Base-by-base conservation (phyloP, 805 yeast species). In the Candida sanyiensis region DNA sequence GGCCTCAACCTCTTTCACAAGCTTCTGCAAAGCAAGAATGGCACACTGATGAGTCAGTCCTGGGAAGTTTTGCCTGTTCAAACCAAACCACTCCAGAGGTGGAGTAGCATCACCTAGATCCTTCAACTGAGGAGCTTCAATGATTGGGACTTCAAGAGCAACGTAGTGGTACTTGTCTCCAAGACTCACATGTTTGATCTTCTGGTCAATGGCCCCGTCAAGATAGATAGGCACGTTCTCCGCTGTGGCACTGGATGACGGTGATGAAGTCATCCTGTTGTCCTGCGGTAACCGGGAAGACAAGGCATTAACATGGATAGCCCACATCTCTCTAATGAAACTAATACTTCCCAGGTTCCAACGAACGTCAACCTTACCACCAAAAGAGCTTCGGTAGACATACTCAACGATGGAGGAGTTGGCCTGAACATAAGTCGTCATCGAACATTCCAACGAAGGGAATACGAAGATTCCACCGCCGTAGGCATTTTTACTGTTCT, bases 31-130 rank as follows among this genome's bases (percentile, higher is more conserved):
- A 2, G 80, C 75, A 11, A 83, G 73, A 35, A 89, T 83, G 0
- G 80, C 77, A 44, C 75, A 66, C 57, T 87, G 90, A 56, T 93
- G 97, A 0, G 96, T 82, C 42, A 84, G 70, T 28, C 83, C 79
- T 0, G 98, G 98, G 48, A 93, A 78, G 48, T 80, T 76, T 51
- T 82, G 75, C 48, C 97, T 71, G 57, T 93, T 93, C 22, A 93
- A 69, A 2, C 98, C 98, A 64, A 93, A 84, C 98, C 98, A 93
- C 57, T 93, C 98, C 42, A 93, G 63, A 2, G 98, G 98, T 1
- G 98, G 98, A 0, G 98, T 93, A 1, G 97, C 97, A 61, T 83
- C 89, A 19, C 98, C 97, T 51, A 93, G 69, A 53, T 93, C 97
- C 52, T 78, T 79, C 52, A 93, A 66, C 49, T 82, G 90, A 2